Evolutionary conservation across 2,329 filamentous ascomycete genomes (phyloP).

Genomic region (Rhytidhysteron rufulum): DNA sequence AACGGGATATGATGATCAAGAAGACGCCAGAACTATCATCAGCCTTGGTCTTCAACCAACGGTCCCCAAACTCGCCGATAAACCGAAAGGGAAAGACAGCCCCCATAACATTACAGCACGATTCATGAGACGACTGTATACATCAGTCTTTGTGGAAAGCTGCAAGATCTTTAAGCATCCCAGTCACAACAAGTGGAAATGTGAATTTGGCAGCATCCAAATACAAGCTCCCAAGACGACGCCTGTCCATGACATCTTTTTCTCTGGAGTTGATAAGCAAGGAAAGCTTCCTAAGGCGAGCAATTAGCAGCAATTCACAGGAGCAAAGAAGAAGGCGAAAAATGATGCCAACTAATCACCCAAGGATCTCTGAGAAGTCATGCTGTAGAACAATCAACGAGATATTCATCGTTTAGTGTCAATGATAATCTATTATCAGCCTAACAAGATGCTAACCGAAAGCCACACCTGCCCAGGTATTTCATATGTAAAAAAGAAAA

Average conservation of each 20-base stretch:
- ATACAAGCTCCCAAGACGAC: conserved; percentile 7
- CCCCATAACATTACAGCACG: conserved; percentile 39
- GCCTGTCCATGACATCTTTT: conserved; percentile 20
- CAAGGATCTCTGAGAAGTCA: too few species aligned
- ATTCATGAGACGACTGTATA: conserved; percentile 46
- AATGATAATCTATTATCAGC: too few species aligned
- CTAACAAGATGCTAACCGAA: too few species aligned
- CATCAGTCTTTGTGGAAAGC: conserved; percentile 38
- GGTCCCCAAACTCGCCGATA: conserved; percentile 24
- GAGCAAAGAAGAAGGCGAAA: conserved; percentile 1
- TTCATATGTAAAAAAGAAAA: too few species aligned
- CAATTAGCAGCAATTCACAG: not conserved
- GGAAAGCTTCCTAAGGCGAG: conserved; percentile 10
- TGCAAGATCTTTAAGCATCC: conserved; percentile 40
- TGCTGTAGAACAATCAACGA: too few species aligned
- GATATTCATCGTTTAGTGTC: too few species aligned
- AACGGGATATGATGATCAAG: conserved; percentile 2
- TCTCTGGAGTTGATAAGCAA: conserved; percentile 24
- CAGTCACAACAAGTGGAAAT: conserved; percentile 20
- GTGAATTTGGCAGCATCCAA: conserved; percentile 20
- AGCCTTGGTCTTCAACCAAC: conserved; percentile 18
- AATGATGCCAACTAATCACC: too few species aligned
- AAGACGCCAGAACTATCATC: conserved; percentile 4
- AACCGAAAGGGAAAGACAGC: conserved; percentile 15
- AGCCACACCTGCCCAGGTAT: too few species aligned